These are phyloP conservation scores for Galeopsis tetrahit DNA, from an alignment of 257 asterid species.

Conservation along the genomic window DNA sequence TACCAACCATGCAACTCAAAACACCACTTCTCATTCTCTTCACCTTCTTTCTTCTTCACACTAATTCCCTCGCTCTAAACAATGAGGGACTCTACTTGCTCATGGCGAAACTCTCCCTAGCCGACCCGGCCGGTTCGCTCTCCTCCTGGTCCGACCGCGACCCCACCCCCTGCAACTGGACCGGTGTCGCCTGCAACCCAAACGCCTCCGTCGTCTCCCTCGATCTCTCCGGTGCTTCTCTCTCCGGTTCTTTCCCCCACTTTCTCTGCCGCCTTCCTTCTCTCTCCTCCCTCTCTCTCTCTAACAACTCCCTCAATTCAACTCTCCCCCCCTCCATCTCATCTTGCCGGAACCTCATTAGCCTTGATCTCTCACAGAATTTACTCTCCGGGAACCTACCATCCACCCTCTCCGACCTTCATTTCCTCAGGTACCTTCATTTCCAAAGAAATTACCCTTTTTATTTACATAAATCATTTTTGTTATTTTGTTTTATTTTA, in stretches of 20 bases:
- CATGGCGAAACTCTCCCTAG: constrained; percentile 49
- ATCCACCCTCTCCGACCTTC: constrained; percentile 57
- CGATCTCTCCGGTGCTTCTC: constrained; percentile 46
- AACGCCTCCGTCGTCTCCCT: constrained; percentile 51
- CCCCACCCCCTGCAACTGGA: constrained; percentile 84
- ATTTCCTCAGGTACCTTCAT: constrained; percentile 64
- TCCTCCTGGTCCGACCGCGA: constrained; percentile 60
- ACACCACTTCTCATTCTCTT: not conserved
- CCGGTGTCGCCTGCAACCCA: constrained; percentile 62
- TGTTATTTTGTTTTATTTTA: not conserved
- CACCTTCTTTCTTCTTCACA: not conserved
- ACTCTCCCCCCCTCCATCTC: constrained; percentile 61
- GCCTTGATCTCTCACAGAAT: constrained; percentile 74
- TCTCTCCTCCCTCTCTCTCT: constrained; percentile 51
- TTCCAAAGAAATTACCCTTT: not conserved
- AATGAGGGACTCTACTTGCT: constrained; percentile 53
- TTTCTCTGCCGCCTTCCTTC: constrained; percentile 59
- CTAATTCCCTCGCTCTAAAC: constrained; percentile 53
- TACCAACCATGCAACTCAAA: constrained; percentile 37
- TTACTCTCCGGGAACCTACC: constrained; percentile 67
- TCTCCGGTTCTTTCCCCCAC: constrained; percentile 64
- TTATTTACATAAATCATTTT: not conserved
- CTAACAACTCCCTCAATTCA: constrained; percentile 54
- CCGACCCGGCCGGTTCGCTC: constrained; percentile 53
- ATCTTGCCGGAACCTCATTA: constrained; percentile 52